Evolutionary conservation across 306 rosid genomes (phyloP), one percentile per base, ranked within the genome.

Genomic region (Pterocarpus macrocarpus): DNA sequence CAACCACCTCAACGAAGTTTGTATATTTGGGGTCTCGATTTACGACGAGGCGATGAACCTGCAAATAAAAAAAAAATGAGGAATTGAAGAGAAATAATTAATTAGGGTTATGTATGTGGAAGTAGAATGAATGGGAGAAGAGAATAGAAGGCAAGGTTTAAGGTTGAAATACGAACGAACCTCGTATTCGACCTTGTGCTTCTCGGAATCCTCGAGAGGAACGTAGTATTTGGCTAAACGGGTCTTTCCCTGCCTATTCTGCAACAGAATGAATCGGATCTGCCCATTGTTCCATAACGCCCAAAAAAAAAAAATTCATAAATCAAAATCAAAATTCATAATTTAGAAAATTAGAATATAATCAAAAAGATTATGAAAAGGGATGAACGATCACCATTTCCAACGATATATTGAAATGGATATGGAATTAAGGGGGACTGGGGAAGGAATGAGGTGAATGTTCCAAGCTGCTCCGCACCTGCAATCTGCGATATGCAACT

Each of bases 181-280:
- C 99, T 95, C 99, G 88, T 95, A 95, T 82, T 95, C 99, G 69
- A 95, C 99, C 87, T 91, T 95, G 83, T 95, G 99, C 71, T 95
- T 95, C 91, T 71, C 98, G 81, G 98, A 91, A 84, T 94, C 98
- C 87, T 94, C 98, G 73, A 94, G 97, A 72, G 98, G 98, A 89
- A 94, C 98, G 45, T 94, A 94, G 90, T 94, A 94, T 81, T 94
- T 94, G 76, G 98, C 97, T 41, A 91, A 75, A 78, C 98, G 98
- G 69, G 98, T 94, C 87, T 94, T 94, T 1, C 98, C 98, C 76
- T 94, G 98, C 75, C 99, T 80, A 80, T 95, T 95, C 87, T 95
- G 99, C 77, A 95, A 80, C 63, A 95, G 88, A 73, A 95, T 93
- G 92, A 95, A 95, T 52, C 99, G 97, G 96, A 95, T 95, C 99